These are phyloP conservation scores for Termitomyces sp. DNA, from an alignment of 768 basidiomycete genomes.

Conservation along the genomic window DNA sequence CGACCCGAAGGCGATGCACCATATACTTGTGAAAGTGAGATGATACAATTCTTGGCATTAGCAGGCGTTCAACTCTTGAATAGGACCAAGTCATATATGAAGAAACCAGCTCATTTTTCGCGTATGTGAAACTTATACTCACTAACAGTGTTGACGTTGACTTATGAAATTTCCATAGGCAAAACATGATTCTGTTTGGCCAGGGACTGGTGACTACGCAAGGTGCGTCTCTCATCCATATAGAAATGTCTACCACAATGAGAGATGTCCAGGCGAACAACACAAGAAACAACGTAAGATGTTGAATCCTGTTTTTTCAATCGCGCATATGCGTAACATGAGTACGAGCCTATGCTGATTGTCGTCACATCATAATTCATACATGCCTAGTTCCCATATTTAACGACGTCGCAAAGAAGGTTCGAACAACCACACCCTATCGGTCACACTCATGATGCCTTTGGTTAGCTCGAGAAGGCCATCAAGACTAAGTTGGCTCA, in stretches of 20 bases:
- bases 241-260: background rate
- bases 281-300: constrained; percentile 13
- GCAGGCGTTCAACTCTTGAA: background rate
- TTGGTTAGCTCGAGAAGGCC: constrained; percentile 1
- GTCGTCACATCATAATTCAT: background rate
- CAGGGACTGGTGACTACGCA: background rate
- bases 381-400: constrained; percentile 8
- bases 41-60: constrained; percentile 13
- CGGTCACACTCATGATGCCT: background rate
- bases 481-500: background rate
- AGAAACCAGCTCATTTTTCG: background rate
- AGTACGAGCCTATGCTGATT: background rate
- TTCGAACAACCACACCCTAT: background rate
- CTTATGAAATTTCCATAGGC: background rate
- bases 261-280: constrained; percentile 2
- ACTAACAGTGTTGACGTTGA: background rate
- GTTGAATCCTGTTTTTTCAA: constrained; percentile 9
- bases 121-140: background rate
- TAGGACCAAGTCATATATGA: constrained; percentile 7
- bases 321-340: constrained; percentile 8
- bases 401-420: constrained; percentile 14
- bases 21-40: constrained; percentile 31
- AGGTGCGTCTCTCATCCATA: background rate
- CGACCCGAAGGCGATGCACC: constrained; percentile 34
- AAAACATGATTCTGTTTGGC: background rate